Conservation (phyloP, 441 rosid genomes). For the Dalechampia spathulata region DNA sequence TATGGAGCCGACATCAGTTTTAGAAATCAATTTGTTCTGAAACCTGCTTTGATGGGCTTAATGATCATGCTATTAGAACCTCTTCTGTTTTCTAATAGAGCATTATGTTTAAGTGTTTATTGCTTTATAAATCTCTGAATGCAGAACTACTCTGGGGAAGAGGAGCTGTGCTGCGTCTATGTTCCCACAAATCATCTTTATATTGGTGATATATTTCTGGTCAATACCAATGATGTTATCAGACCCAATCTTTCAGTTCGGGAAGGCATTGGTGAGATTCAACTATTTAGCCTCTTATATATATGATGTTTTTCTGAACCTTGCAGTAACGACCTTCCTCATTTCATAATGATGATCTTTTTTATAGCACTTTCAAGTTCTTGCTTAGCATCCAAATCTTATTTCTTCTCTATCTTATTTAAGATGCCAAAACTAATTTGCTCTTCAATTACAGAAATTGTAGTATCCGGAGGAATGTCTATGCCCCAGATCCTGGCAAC, state of each 20-base stretch:
- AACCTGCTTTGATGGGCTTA: no score
- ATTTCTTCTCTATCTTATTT: background rate
- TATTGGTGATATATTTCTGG: conserved; percentile 80
- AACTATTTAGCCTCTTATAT: no score
- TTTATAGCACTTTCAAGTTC: background rate
- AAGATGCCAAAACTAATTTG: background rate
- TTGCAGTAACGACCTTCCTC: no score
- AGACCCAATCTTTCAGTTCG: conserved; percentile 84
- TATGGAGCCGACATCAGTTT: no score
- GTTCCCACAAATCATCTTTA: conserved; percentile 94
- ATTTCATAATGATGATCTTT: no score
- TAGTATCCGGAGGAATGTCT: conserved; percentile 68
- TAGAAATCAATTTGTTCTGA: no score
- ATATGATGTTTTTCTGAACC: no score
- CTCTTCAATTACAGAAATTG: conserved; percentile 42
- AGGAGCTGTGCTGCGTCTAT: conserved; percentile 79
- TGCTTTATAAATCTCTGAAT: no score
- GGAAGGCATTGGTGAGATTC: conserved; percentile 77
- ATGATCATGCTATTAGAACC: no score
- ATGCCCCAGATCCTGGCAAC: conserved; percentile 79
- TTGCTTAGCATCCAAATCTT: background rate
- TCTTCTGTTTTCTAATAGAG: no score
- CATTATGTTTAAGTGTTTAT: no score
- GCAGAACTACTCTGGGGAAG: conserved; percentile 79
- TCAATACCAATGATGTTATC: conserved; percentile 72